A percentile compares a stretch with the other conserved stretches of the same genome.
phyloP scores from a whole-genome alignment of 257 asterid species.

The Primulina eburnea region DNA sequence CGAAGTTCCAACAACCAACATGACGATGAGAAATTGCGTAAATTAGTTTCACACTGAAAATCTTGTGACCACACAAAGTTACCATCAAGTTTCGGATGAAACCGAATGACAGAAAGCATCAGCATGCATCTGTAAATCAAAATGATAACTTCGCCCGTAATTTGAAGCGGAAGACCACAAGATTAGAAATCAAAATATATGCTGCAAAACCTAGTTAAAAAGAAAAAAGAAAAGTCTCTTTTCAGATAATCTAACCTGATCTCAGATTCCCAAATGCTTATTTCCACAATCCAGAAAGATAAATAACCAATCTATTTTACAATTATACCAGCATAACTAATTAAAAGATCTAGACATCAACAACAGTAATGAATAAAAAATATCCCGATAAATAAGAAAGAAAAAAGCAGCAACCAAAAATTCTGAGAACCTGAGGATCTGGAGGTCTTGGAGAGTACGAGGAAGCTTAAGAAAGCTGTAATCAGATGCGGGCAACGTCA shows the following conservation, averaged over 20 bases:
- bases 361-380: constrained; percentile 7
- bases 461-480: constrained; percentile 94
- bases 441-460: constrained; percentile 78
- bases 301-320: not conserved
- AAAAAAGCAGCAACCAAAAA: not conserved
- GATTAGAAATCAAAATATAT: not conserved
- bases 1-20: not conserved
- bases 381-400: not conserved
- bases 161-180: not conserved
- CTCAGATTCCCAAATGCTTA: not conserved
- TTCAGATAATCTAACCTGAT: constrained; percentile 2
- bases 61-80: not conserved
- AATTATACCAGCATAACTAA: not conserved
- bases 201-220: not conserved
- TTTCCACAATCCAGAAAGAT: constrained; percentile 8
- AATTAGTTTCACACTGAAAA: not conserved
- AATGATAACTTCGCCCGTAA: not conserved
- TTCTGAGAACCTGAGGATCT: constrained; percentile 59
- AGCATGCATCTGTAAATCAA: not conserved
- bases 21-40: not conserved
- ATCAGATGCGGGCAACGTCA: constrained; percentile 91
- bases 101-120: not conserved
- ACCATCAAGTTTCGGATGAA: not conserved
- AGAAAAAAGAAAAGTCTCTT: not conserved
- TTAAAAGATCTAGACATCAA: not conserved